These are phyloP conservation scores for Alopecurus myosuroides DNA, from an alignment of 176 grass and related monocot genomes.

Conservation along the genomic window DNA sequence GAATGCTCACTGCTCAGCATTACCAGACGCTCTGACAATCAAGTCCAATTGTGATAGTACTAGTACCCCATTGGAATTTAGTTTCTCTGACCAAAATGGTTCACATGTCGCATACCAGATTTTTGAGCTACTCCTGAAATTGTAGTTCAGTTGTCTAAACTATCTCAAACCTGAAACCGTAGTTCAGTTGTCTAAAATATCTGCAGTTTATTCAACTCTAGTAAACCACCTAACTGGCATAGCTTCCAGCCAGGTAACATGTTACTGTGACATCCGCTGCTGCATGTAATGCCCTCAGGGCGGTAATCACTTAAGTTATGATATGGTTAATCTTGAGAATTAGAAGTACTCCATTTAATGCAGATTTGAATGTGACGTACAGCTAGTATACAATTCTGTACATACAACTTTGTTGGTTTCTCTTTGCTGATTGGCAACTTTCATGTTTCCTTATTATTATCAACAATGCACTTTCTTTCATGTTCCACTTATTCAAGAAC, in stretches of 20 bases:
- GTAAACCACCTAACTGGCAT: background rate
- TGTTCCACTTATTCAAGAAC: background rate
- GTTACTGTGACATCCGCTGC: background rate
- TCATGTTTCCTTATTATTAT: background rate
- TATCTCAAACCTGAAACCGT: no score
- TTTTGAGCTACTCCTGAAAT: no score
- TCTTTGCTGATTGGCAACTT: constrained; percentile 1
- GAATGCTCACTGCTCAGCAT: no score
- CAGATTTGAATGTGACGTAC: background rate
- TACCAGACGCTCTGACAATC: no score
- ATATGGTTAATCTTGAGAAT: background rate
- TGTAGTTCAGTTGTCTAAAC: no score
- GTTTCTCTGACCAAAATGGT: no score
- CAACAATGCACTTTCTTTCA: background rate
- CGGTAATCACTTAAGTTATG: background rate
- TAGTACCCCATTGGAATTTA: no score
- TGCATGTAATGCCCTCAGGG: background rate
- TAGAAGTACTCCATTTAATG: background rate
- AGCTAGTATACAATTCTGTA: constrained; percentile 11
- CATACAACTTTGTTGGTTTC: background rate
- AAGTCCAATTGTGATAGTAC: no score
- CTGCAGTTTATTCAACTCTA: background rate
- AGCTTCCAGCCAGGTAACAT: background rate
- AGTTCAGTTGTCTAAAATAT: no score
- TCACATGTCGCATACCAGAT: no score